Percentiles rank a stretch among this genome's conserved stretches.
Evolutionary conservation across 352 stramenopile species (phyloP).

Genomic region (Globisporangium okanoganense): DNA sequence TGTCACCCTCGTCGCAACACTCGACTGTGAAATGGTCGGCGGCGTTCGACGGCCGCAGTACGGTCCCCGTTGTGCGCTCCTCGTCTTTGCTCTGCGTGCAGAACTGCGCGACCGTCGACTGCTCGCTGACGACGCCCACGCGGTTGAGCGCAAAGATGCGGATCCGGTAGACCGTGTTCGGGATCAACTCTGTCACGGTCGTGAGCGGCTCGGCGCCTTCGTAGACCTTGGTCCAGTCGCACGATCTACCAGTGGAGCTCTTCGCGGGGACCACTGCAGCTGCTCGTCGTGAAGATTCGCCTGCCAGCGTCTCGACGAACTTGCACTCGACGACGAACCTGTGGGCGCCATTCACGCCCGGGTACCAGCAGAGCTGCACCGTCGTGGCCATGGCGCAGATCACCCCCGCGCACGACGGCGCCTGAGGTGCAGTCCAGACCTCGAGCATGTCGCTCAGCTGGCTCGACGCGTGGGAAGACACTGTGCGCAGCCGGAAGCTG

Average conservation of each 20-base stretch:
- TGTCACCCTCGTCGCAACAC: constrained; percentile 65
- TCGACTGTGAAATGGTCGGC: constrained; percentile 73
- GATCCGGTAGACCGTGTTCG: constrained; percentile 83
- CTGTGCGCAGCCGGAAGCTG: constrained; percentile 73
- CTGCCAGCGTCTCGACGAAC: constrained; percentile 54
- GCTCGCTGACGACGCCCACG: constrained; percentile 47
- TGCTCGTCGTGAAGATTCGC: constrained; percentile 1
- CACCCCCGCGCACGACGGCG: constrained; percentile 46
- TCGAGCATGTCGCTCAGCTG: constrained; percentile 70
- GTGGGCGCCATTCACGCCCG: constrained; percentile 53
- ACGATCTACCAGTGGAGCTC: background rate
- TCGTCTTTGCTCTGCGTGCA: constrained; percentile 70
- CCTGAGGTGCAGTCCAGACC: constrained; percentile 58
- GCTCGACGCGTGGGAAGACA: constrained; percentile 73
- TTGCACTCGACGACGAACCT: constrained; percentile 80
- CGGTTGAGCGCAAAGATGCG: constrained; percentile 81
- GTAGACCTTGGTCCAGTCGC: constrained; percentile 72
- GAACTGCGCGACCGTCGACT: constrained; percentile 78
- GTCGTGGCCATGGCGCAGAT: constrained; percentile 52
- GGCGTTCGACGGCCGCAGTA: constrained; percentile 35
- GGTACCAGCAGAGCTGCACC: constrained; percentile 80
- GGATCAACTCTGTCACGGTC: constrained; percentile 54
- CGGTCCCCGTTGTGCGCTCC: constrained; percentile 28
- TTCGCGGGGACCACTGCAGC: background rate
- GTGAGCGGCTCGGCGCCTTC: constrained; percentile 73